Evolutionary conservation across 768 basidiomycete genomes (phyloP).

Genomic region (Pholiota microspora): DNA sequence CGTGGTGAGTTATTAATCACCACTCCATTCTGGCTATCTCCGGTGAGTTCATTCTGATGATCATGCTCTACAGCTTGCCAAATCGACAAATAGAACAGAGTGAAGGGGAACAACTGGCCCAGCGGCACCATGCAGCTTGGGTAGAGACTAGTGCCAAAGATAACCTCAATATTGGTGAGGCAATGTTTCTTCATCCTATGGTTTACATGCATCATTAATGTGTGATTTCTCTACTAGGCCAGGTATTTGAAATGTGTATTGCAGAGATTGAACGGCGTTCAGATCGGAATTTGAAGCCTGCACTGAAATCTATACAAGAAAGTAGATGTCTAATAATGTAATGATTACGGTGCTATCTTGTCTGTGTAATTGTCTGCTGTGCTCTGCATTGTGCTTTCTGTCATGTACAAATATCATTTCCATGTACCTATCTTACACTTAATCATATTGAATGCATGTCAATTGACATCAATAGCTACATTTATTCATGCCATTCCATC

Average conservation of each 20-base stretch:
- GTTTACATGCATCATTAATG: not conserved
- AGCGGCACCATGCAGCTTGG: slow-evolving; percentile 69
- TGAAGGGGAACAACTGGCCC: slow-evolving; percentile 73
- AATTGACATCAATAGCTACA: not conserved
- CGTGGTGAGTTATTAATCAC: slow-evolving; percentile 49
- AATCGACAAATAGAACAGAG: slow-evolving; percentile 64
- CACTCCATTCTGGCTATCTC: not conserved
- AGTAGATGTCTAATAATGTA: slow-evolving; percentile 56
- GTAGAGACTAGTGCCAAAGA: slow-evolving; percentile 84
- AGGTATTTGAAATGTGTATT: slow-evolving; percentile 81
- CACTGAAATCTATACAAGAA: slow-evolving; percentile 35
- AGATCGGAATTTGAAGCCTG: slow-evolving; percentile 30
- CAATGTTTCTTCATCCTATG: not conserved
- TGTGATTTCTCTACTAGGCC: slow-evolving; percentile 35
- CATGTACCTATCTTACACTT: no score
- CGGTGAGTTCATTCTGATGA: not conserved
- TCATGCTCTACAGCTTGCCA: slow-evolving; percentile 7
- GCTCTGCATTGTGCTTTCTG: not conserved
- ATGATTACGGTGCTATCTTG: slow-evolving; percentile 15
- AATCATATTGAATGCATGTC: no score
- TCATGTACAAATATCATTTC: no score
- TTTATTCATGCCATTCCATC: slow-evolving; percentile 61
- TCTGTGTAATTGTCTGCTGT: not conserved
- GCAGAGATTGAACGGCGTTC: slow-evolving; percentile 75
- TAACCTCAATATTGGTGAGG: slow-evolving; percentile 78